Conservation (phyloP, 2,329 filamentous ascomycete species). For the Colletotrichum eremochloae region DNA sequence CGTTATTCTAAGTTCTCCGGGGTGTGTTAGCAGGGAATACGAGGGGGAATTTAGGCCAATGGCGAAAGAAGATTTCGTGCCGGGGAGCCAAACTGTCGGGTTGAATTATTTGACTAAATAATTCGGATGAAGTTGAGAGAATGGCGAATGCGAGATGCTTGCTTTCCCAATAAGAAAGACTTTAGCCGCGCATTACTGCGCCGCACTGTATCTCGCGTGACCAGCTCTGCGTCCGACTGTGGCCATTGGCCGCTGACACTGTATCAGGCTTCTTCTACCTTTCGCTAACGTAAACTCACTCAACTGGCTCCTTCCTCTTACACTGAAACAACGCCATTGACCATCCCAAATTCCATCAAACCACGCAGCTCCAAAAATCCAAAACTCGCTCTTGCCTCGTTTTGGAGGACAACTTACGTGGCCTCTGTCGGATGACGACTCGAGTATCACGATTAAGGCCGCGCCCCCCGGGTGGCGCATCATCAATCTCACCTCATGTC, state of each 20-base stretch:
- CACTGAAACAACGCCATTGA: slow-evolving; percentile 27
- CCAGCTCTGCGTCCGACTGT: background rate
- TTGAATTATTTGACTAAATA: slow-evolving; percentile 30
- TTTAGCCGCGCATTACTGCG: background rate
- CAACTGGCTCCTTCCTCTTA: slow-evolving; percentile 18
- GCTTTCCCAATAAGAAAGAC: background rate
- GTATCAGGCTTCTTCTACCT: slow-evolving; percentile 25
- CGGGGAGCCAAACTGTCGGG: slow-evolving; percentile 26
- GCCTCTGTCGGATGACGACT: slow-evolving; percentile 14
- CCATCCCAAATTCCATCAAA: slow-evolving; percentile 1
- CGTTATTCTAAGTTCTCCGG: slow-evolving; percentile 7
- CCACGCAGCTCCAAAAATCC: background rate
- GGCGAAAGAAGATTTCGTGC: slow-evolving; percentile 24
- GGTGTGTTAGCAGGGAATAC: background rate
- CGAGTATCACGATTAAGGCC: background rate
- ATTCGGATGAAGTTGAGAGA: slow-evolving; percentile 32
- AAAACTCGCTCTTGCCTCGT: background rate
- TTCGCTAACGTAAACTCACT: slow-evolving; percentile 12
- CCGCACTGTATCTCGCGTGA: background rate
- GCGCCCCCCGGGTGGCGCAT: slow-evolving; percentile 14
- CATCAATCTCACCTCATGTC: slow-evolving; percentile 9
- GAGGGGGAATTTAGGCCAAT: slow-evolving; percentile 11
- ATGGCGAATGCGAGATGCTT: background rate
- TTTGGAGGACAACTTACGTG: slow-evolving; percentile 7
- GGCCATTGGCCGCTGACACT: background rate